These are phyloP conservation scores for Nicotiana sylvestris DNA, from an alignment of 257 asterid genomes.

Conservation along the genomic window DNA sequence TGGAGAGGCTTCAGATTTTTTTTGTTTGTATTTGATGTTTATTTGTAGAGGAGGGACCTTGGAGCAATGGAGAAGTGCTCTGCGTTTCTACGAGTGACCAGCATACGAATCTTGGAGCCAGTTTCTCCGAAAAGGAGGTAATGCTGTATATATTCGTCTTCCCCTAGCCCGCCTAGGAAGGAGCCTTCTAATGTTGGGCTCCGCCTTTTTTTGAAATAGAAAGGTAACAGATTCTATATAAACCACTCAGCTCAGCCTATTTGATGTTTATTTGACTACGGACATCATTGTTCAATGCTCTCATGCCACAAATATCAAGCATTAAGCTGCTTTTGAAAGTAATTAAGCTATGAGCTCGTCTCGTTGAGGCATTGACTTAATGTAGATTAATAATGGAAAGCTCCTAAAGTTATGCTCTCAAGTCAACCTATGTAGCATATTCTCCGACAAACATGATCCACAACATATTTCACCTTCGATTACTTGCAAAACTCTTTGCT, in stretches of 20 bases:
- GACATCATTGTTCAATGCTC: background rate
- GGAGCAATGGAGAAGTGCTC: background rate
- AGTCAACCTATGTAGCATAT: background rate
- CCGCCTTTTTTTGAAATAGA: too few species aligned
- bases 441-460: background rate
- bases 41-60: background rate
- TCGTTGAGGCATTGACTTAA: background rate
- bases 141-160: background rate
- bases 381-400: background rate
- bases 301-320: background rate
- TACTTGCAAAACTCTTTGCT: background rate
- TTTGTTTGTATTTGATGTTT: background rate
- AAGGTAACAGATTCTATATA: too few species aligned
- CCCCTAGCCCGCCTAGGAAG: background rate
- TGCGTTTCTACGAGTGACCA: background rate
- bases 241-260: background rate
- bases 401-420: background rate
- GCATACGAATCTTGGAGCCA: background rate
- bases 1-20: background rate
- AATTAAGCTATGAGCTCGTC: background rate
- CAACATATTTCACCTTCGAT: background rate
- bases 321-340: background rate
- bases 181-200: background rate
- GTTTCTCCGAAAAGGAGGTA: background rate
- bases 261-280: background rate